Evolutionary conservation across 108 stramenopile genomes (phyloP).

Genomic region (Cyclotella choctawhatcheeana): DNA sequence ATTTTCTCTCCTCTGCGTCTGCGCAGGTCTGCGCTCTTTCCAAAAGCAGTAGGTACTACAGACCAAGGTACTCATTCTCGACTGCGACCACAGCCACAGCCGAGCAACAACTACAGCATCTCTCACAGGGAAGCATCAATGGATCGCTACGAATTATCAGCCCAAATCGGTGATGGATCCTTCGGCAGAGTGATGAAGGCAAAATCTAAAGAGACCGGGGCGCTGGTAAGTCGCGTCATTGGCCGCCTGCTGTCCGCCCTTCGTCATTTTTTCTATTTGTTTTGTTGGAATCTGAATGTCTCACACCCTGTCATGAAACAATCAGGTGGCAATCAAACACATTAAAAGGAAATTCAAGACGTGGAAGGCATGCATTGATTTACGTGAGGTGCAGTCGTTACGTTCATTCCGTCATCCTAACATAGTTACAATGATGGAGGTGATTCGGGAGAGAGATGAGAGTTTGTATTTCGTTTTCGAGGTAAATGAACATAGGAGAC

Average conservation of each 20-base stretch:
- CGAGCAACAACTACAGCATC: too few species aligned
- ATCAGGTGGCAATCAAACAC: slow-evolving; percentile 72
- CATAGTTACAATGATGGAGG: slow-evolving; percentile 89
- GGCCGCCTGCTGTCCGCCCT: too few species aligned
- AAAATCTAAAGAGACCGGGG: slow-evolving; percentile 64
- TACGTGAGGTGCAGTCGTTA: slow-evolving; percentile 90
- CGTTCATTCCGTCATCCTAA: slow-evolving; percentile 59
- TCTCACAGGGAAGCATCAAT: too few species aligned
- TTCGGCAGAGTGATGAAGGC: slow-evolving; percentile 94
- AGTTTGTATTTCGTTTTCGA: slow-evolving; percentile 95
- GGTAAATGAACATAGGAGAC: too few species aligned
- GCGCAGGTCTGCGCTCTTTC: too few species aligned
- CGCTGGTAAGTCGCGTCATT: slow-evolving; percentile 82
- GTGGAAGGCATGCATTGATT: slow-evolving; percentile 88
- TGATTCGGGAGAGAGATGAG: slow-evolving; percentile 89
- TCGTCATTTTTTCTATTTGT: not conserved
- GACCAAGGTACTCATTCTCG: too few species aligned
- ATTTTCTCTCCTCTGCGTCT: too few species aligned
- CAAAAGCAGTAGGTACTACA: too few species aligned
- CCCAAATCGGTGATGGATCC: slow-evolving; percentile 93
- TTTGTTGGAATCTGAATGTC: not conserved
- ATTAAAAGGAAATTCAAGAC: slow-evolving; percentile 68
- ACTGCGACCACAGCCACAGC: too few species aligned
- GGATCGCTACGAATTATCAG: slow-evolving; percentile 90
- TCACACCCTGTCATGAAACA: not conserved